Conservation (phyloP, 495 filamentous ascomycete genomes). For the Neurospora sp. region DNA sequence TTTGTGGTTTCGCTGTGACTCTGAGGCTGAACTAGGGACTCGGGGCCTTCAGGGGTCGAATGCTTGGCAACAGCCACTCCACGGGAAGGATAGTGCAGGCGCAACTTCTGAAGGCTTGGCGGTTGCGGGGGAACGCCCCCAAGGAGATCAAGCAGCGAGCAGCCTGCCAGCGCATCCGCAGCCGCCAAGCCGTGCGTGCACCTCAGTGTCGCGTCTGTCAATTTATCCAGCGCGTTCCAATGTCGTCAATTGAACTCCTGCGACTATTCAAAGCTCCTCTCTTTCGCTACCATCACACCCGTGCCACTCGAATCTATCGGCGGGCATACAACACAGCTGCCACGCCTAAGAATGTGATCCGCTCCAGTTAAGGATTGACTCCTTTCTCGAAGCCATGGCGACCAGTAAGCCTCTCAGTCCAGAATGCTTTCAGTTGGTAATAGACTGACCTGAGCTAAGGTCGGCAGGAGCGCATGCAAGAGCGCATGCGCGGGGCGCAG, state of each 20-base stretch:
- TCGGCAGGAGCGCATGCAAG: conserved; percentile 40
- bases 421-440: background rate
- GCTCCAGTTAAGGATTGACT: background rate
- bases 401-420: conserved; percentile 12
- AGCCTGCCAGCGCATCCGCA: background rate
- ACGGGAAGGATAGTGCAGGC: background rate
- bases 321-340: background rate
- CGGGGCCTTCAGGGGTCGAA: background rate
- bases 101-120: background rate
- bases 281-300: background rate
- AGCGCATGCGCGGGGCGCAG: conserved; percentile 42
- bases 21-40: background rate
- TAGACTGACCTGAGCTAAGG: conserved; percentile 12
- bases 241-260: background rate
- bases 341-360: background rate
- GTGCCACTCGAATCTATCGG: background rate
- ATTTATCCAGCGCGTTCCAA: background rate
- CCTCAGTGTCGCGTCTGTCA: background rate
- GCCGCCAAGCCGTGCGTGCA: background rate
- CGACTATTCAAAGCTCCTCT: background rate
- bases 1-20: background rate
- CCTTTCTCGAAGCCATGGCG: conserved; percentile 9
- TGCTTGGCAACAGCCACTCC: background rate
- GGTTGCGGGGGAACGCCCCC: background rate
- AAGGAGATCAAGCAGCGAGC: background rate